These are phyloP conservation scores for Vitis labrusca DNA, from an alignment of 164 flowering plant genomes.

Conservation along the genomic window DNA sequence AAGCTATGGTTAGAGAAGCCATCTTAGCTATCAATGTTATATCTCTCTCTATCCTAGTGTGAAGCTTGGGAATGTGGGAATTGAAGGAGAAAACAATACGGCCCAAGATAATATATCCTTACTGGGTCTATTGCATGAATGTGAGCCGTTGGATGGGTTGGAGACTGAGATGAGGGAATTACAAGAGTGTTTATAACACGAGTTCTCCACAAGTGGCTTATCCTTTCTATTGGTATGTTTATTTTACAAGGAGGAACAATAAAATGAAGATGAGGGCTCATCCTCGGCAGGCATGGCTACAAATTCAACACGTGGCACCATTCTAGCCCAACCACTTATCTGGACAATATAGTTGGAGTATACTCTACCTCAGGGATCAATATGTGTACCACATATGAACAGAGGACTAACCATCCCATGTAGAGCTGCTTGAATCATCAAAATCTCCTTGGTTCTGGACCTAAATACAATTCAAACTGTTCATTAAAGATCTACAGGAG, in stretches of 20 bases:
- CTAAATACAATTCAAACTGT: too few species aligned
- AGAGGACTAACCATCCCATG: too few species aligned
- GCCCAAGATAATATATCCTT: constrained; percentile 11
- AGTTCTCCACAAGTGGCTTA: constrained; percentile 70
- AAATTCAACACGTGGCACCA: constrained; percentile 27
- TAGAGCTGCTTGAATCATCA: too few species aligned
- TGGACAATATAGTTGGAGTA: neutral
- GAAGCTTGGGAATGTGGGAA: neutral
- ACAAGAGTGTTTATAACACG: constrained; percentile 32
- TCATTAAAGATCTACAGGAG: too few species aligned
- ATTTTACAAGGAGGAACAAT: neutral
- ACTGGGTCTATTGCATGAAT: constrained; percentile 1
- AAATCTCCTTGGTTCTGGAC: too few species aligned
- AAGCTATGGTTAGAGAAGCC: constrained; percentile 48
- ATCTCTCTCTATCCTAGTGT: neutral
- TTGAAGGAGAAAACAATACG: neutral
- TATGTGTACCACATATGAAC: too few species aligned
- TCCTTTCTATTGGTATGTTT: constrained; percentile 23
- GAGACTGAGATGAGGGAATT: neutral
- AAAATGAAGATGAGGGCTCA: constrained; percentile 9
- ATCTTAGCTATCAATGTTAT: constrained; percentile 14
- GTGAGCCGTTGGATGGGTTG: constrained; percentile 26
- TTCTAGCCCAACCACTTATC: constrained; percentile 1
- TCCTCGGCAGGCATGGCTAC: constrained; percentile 14
- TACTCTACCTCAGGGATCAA: neutral